These are phyloP conservation scores for Castanea sativa DNA, from an alignment of 306 rosid species.

Conservation along the genomic window DNA sequence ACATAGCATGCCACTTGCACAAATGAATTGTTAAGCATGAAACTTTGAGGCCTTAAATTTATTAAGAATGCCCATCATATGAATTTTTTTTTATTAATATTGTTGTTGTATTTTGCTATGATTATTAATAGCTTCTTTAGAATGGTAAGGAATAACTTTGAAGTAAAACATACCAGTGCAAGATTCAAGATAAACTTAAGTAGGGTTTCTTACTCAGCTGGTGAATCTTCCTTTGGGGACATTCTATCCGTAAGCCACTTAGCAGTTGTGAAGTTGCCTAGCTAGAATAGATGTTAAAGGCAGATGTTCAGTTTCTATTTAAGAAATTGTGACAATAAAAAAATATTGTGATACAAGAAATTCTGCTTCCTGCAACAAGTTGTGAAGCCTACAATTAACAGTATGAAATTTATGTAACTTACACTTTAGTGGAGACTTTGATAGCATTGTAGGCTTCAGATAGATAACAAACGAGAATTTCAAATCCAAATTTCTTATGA, in stretches of 20 bases:
- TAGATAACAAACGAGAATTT: not conserved
- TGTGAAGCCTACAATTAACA: not conserved
- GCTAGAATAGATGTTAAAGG: slow-evolving; percentile 15
- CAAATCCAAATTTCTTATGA: not conserved
- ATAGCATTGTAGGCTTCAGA: not conserved
- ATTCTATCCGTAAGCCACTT: slow-evolving; percentile 13
- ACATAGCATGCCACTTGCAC: not conserved
- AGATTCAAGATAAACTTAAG: not conserved
- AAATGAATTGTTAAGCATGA: too few relatives aligned
- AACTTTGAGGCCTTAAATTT: too few relatives aligned
- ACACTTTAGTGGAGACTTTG: not conserved
- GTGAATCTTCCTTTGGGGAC: not conserved
- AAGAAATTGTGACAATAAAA: not conserved
- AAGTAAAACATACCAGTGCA: too few relatives aligned
- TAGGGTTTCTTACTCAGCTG: slow-evolving; percentile 15
- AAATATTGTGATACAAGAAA: not conserved
- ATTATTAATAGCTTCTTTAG: not conserved
- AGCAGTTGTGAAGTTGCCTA: slow-evolving; percentile 6
- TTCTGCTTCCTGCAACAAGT: not conserved
- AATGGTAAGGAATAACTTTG: not conserved
- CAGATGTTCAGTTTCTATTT: not conserved
- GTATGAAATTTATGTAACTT: not conserved
- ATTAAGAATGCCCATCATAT: too few relatives aligned
- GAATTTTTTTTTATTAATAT: not conserved
- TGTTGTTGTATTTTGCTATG: not conserved